Conservation (phyloP, 768 basidiomycete genomes). For the Boletus subparvulus region DNA sequence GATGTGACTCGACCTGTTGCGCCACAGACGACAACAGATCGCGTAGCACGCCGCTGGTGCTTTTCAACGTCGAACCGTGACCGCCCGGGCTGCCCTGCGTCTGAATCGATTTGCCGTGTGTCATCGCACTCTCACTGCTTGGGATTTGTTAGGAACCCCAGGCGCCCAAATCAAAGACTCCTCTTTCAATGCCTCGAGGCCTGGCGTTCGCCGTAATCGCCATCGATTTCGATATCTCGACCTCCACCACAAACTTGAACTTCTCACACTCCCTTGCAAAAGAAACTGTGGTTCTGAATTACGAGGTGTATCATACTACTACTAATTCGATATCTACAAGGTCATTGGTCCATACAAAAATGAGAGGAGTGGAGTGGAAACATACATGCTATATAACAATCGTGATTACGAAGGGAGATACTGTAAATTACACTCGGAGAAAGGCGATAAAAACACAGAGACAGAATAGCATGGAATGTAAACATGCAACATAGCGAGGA, state of each 20-base stretch:
- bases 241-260: background rate
- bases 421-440: background rate
- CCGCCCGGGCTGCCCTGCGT: background rate
- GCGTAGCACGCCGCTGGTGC: conserved; percentile 2
- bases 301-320: conserved; percentile 9
- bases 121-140: background rate
- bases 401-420: background rate
- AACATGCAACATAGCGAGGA: background rate
- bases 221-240: background rate
- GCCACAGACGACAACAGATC: conserved; percentile 24
- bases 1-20: conserved; percentile 26
- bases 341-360: background rate
- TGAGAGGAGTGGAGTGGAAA: background rate
- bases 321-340: background rate
- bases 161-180: background rate
- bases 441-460: background rate
- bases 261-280: background rate
- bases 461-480: background rate
- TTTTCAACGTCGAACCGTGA: too few relatives aligned
- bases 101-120: background rate
- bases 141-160: background rate
- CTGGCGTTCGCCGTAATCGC: background rate
- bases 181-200: conserved; percentile 14
- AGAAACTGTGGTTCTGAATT: conserved; percentile 5
- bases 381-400: background rate